Evolutionary conservation across 352 stramenopile species (phyloP), one percentile per base, ranked within the genome.

Genomic region (Globisporangium cederbergense): DNA sequence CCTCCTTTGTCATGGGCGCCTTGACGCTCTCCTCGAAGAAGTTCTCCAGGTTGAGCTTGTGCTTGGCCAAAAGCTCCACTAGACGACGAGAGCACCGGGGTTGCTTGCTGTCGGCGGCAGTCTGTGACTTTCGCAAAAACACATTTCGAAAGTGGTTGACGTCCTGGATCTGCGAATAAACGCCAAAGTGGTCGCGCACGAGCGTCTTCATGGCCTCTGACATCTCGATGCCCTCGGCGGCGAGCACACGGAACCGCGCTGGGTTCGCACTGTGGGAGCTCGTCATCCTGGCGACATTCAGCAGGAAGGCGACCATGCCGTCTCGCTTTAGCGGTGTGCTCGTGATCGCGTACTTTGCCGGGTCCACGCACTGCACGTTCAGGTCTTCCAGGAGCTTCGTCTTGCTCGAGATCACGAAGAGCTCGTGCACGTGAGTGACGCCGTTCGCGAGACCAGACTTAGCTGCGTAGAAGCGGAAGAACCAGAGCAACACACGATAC

Each of bases 141-240:
- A 89, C 36, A n/a, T 60, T 43, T 6, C 78, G 77, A 38, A 91
- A 91, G 51, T 91, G 80, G 54, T 76, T 67, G 3, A 78, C 65
- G 38, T 91, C 80, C 36, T 90, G 80, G 40, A 91, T 70, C 59
- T 88, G 78, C 3, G 80, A 78, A 64, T 86, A 90, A 30, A 76
- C 71, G 4, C 68, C 58, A 16, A 91, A 70, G 53, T 90, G 78
- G 53, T 90, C 77, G 45, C 61, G 64, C 42, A 90, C 62, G 10
- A 91, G 76, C 16, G 61, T 65, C 18, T 73, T 75, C 49, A 89
- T 68, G 10, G 80, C 69, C 42, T 83, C 71, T 9, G 80, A 90
- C 57, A 87, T 69, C 43, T 89, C 83, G 5, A 91, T 74, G 4
- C 83, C 83, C 63, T 91, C 83, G 2, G 58, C 71, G 22, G 72